Evolutionary conservation across 1,284 basidiomycete genomes (phyloP).

Genomic region (Quambalaria eucalypti): DNA sequence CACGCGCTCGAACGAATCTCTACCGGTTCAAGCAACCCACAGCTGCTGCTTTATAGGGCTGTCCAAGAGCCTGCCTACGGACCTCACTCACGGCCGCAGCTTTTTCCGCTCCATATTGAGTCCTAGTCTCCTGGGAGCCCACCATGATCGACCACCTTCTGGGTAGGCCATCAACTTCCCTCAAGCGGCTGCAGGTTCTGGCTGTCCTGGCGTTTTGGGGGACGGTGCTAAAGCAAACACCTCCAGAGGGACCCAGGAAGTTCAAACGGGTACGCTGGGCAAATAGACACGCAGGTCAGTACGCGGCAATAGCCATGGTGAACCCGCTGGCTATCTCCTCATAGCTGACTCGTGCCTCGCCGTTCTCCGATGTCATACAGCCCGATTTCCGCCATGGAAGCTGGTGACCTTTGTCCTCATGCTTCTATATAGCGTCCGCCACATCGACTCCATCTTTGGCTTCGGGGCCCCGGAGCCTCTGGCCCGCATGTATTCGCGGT

Average conservation of each 20-base stretch:
- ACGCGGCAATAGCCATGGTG: background rate
- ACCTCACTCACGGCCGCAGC: no score
- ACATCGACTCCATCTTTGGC: constrained; percentile 78
- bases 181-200: constrained; percentile 33
- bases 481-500: constrained; percentile 68
- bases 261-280: constrained; percentile 14
- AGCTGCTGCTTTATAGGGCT: no score
- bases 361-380: constrained; percentile 49
- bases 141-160: constrained; percentile 42
- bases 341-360: background rate
- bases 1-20: no score
- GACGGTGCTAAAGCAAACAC: constrained; percentile 17
- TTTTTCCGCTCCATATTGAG: no score
- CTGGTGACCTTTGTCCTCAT: constrained; percentile 78
- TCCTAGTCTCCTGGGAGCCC: no score
- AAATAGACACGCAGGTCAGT: constrained; percentile 16
- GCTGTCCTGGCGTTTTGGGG: constrained; percentile 32
- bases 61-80: no score
- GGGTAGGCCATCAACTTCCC: constrained; percentile 34
- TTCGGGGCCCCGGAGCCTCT: constrained; percentile 85
- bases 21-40: no score
- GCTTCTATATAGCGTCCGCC: constrained; percentile 69
- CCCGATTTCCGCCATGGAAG: constrained; percentile 87
- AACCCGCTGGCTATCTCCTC: background rate
- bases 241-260: constrained; percentile 19